Evolutionary conservation across 2,329 filamentous ascomycete genomes (phyloP), one percentile per base, ranked within the genome.

Genomic region (Penicillium sp.): DNA sequence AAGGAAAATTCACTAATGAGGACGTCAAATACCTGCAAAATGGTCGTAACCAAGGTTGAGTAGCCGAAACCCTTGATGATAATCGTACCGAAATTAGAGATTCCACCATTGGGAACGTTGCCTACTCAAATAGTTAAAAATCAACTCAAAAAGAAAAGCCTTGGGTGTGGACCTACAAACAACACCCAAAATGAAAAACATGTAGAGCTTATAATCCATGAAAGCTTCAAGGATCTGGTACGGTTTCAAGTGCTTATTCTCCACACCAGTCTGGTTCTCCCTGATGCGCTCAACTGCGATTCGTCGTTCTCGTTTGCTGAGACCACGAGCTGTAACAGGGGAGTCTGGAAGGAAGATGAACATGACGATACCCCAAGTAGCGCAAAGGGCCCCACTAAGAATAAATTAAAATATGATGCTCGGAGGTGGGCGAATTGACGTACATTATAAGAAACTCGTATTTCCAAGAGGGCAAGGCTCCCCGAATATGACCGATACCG

Each of bases 381-480:
- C 77, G 56, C 84, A 88, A 11, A 88, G 76, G 1, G 82, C 77
- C 8, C 77, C 76, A 58, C 74, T 76, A 26, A 19, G 2, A 9
- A 9, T 58, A 1, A 11, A 64, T 55, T 19, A 60, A 35, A 10
- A 8, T 26, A 8, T n/a, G 4, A 2, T n/a, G 1, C 0, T 3
- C 3, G 1, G 13, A 24, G 13, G 5, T 3, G 19, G 11, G 7
- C 29, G 14, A 4, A 21, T 1, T 4, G 3, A 4, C 67, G 47
- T 67, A 77, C 74, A 85, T 85, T n/a, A 90, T 81, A 16, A 90
- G 72, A 66, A 90, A 90, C 54, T 89, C 86, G 61, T 87, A 89
- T 65, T 84, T 84, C 87, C 87, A 90, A 0, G 81, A 82, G 0
- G 81, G 77, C 21, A 89, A 76, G 1, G 78, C 74, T 14, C 82